Conservation (phyloP, 2,329 filamentous ascomycete species). For the Fusarium coffeatum region DNA sequence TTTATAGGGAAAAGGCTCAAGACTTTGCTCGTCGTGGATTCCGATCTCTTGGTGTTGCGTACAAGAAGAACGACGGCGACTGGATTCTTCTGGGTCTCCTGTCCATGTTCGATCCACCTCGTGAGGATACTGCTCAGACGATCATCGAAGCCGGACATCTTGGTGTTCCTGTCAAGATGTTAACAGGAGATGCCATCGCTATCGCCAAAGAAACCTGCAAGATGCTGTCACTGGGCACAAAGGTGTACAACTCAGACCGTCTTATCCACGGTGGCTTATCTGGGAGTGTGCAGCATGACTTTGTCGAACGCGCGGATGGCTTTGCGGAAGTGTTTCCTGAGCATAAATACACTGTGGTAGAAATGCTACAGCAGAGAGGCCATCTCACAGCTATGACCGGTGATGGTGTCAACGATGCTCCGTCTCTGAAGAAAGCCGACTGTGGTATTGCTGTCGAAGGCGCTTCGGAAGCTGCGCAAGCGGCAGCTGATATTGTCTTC, state of each 20-base stretch:
- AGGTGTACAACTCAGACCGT: conserved; percentile 26
- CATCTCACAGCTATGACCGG: conserved; percentile 32
- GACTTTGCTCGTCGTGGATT: conserved; percentile 30
- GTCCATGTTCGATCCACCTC: conserved; percentile 31
- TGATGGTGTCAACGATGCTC: conserved; percentile 23
- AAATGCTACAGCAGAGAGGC: conserved; percentile 25
- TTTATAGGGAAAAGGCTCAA: conserved; percentile 28
- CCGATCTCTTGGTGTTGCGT: conserved; percentile 27
- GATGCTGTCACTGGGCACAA: conserved; percentile 21
- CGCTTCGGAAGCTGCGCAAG: conserved; percentile 24
- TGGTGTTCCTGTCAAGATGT: conserved; percentile 24
- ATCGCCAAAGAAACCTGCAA: conserved; percentile 34
- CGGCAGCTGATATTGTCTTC: conserved; percentile 28
- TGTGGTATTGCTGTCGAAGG: conserved; percentile 31
- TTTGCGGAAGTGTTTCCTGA: conserved; percentile 28
- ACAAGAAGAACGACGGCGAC: conserved; percentile 31
- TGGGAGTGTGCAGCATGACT: conserved; percentile 29
- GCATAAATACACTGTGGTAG: conserved; percentile 27
- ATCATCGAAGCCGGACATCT: conserved; percentile 30
- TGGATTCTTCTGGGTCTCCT: conserved; percentile 23
- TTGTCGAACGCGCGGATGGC: conserved; percentile 30
- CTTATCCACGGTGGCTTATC: conserved; percentile 17
- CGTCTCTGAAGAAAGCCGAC: conserved; percentile 16
- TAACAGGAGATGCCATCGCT: conserved; percentile 27
- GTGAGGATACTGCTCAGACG: conserved; percentile 20